These are phyloP conservation scores for Proliferodiscus dingleyae DNA, from an alignment of 2,329 filamentous ascomycete species.

Conservation along the genomic window DNA sequence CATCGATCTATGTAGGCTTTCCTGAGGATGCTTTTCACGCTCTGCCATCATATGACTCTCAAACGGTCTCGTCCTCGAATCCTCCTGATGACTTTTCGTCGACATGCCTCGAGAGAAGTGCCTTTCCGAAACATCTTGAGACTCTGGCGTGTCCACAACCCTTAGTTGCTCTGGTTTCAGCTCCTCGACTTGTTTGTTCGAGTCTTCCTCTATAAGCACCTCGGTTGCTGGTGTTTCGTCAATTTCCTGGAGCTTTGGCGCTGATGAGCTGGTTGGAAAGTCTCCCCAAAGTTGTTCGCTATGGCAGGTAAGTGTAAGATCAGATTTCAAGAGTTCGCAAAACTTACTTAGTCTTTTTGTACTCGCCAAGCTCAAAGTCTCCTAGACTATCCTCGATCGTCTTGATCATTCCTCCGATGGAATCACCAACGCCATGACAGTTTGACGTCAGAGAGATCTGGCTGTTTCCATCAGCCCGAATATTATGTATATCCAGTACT, in stretches of 20 bases:
- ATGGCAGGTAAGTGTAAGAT: not conserved
- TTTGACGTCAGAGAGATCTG: slow-evolving; percentile 10
- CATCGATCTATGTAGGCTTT: not conserved
- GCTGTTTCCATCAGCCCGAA: slow-evolving; percentile 8
- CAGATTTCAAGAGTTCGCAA: not conserved
- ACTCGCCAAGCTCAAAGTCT: slow-evolving; percentile 17
- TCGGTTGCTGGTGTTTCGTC: not conserved
- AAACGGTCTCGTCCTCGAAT: too few relatives aligned
- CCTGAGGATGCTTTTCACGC: not conserved
- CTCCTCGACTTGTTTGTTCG: not conserved
- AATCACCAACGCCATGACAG: slow-evolving; percentile 19
- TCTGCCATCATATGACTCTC: too few relatives aligned
- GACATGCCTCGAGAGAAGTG: not conserved
- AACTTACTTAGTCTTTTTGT: slow-evolving; percentile 15
- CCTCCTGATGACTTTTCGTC: too few relatives aligned
- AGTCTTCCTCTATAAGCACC: not conserved
- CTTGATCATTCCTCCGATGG: slow-evolving; percentile 16
- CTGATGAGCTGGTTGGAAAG: not conserved
- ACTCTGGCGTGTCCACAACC: not conserved
- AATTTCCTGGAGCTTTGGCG: not conserved
- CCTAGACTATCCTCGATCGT: slow-evolving; percentile 13
- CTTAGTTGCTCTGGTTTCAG: not conserved
- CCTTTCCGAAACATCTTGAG: not conserved
- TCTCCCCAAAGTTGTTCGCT: not conserved
- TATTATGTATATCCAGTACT: slow-evolving; percentile 21